Base-by-base conservation (phyloP, 192 early-diverging fungal species). In the Gryganskiella cystojenkinii region DNA sequence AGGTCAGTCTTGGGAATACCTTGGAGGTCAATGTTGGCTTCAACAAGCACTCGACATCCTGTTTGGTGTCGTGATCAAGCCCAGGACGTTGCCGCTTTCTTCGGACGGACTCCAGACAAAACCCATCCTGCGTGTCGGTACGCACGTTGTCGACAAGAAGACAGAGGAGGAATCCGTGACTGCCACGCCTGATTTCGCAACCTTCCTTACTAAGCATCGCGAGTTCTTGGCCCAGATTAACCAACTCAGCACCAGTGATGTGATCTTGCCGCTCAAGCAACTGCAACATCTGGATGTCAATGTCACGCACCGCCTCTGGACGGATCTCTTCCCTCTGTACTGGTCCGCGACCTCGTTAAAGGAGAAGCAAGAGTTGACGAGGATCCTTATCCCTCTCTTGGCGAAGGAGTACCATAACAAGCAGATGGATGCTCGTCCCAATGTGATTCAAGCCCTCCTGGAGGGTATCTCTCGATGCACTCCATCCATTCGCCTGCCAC, bases 1-100 rank as follows among this genome's bases (percentile, higher is more conserved):
- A 33, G 89, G 94, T 13, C 98, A 99, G 78, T 98, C 94, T 64
- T 99, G 98, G 98, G 96, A 98, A 52, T 91, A 84, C 55, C 85
- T 99, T 13, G 86, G 88, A 0, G 81, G 83, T 46, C 88, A 90
- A 15, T 99, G 96, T 69, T 99, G 96, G 96, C 83, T 99, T 33
- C 91, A 93, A 57, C 97, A 99, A 60, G 94, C 95, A 0, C 66
- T 96, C 30, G 95, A 96, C 64, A 75, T 99, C 15, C 68, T 99
- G 11, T 65, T 99, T 56, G 93, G 95, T 17, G 85, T 87, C 0
- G 74, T 89, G 10, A 83, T 81, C 65, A 67, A 79, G 44, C 78
- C 79, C 3, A 71, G 74, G 60, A 67, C 30, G 17, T 64, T 86
- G 19, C 61, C 70, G 2, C 56, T 82, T 30, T 73, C 71, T 19